phyloP scores from a whole-genome alignment of 2,329 filamentous ascomycete species.

The Aspergillus sergii region DNA sequence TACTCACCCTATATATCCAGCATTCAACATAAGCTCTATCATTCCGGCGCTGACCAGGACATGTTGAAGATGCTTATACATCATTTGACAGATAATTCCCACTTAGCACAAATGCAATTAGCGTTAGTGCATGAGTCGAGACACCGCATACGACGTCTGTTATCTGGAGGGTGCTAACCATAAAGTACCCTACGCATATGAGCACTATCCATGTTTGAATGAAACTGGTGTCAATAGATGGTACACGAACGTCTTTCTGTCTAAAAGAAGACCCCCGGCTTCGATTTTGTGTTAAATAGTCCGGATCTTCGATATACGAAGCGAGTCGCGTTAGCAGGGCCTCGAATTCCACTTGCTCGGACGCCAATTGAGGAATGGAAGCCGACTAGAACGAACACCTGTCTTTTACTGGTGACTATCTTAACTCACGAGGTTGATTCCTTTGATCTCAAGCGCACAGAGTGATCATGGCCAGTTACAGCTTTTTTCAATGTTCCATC shows the following conservation, averaged over 20 bases:
- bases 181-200: neutral
- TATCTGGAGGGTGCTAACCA: neutral
- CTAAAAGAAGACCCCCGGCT: neutral
- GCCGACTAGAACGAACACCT: neutral
- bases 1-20: too few species aligned
- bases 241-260: neutral
- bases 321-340: neutral
- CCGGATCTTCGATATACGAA: neutral
- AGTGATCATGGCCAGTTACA: neutral
- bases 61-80: neutral
- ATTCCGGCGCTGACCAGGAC: neutral
- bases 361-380: neutral
- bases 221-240: neutral
- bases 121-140: neutral
- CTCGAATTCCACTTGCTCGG: neutral
- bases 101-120: neutral
- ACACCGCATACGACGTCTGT: neutral
- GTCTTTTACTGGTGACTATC: neutral
- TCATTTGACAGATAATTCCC: neutral
- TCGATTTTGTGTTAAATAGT: neutral
- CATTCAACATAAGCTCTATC: neutral
- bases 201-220: neutral
- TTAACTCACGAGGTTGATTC: neutral
- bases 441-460: neutral
- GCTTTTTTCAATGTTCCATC: neutral